Base-by-base conservation (phyloP, 495 filamentous ascomycete species). In the Corynascus novoguineensis region DNA sequence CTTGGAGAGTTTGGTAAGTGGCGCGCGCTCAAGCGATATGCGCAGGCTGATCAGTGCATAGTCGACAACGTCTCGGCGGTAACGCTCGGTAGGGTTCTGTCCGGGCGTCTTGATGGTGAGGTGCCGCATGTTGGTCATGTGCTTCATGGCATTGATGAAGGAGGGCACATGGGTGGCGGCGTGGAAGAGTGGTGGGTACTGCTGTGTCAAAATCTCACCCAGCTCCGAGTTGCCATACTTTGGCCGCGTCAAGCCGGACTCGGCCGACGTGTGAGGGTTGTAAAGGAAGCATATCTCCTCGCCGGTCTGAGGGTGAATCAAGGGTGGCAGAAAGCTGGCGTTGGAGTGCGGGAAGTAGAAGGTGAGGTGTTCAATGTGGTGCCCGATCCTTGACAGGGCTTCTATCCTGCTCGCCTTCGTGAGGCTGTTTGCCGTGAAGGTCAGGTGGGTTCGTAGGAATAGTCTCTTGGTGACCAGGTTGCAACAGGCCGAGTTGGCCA, bases 101-200 rank as follows among this genome's bases (percentile, higher is more conserved):
- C 81, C 85, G n/a, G 84, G 86, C 50, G 85, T 89, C 47, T 78
- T 82, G 63, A 93, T 78, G 50, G 79, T 81, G 50, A 91, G 74
- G 65, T 89, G 86, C 37, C 78, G 74, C 60, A 93, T 75, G 62
- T 81, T 81, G 29, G 79, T 71, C 56, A 91, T 68, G 37, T 79
- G 68, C 17, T 78, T 76, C 60, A 92, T 78, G 42, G 86, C 86
- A 50, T 78, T 76, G 27, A 90, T 83, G 73, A 92, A 91, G 32
- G 86, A 83, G 5, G 86, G 78, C 12, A 91, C 82, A 62, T 93
- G 89, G 46, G 86, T 88, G n/a, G 88, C 87, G 5, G 88, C 85
- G 62, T 92, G 89, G 73, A 92, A 93, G 7, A 92, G 71, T 7
- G 89, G 85, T 34, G 86, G 85, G 62, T 90, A 92, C 67, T 92